Evolutionary conservation across 2,329 filamentous ascomycete genomes (phyloP), one percentile per base, ranked within the genome.

Genomic region (Beauveria varroae): DNA sequence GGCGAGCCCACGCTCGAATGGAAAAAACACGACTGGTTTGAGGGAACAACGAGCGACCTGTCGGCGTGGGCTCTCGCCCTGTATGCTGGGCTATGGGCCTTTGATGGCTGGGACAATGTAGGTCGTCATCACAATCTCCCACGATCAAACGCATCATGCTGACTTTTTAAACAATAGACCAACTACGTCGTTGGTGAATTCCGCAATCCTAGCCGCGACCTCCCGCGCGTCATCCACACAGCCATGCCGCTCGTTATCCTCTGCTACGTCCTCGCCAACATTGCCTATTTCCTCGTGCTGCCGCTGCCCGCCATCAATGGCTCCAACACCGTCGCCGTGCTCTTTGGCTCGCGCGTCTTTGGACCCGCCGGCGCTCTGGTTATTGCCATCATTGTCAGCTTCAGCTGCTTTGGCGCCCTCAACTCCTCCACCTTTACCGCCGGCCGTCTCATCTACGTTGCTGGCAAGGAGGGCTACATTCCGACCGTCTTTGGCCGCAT

Each of bases 151-250:
- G 34, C 10, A 37, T 30, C 43, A 22, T 52, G n/a, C n/a, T 65
- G 30, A 69, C 57, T 56, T 49, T 8, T 65, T 44, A 41, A 7
- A 41, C 50, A 24, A 10, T 65, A 95, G 91, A 96, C 93, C 64
- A 99, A 97, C 75, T 99, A 97, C 70, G 95, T 99, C 7, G 92
- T 96, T 0, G 95, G 93, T 68, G 95, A 99, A 75, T 98, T 99
- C 78, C 89, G 92, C 69, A 93, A 97, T 70, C 91, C 95, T 0
- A 84, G 84, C 53, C 87, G 92, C 65, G 95, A 99, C 72, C 86
- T 99, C 10, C 95, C 95, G 0, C 86, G 91, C 24, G 93, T 97
- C 28, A 96, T 99, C 62, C 95, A 99, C 76, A 96, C 93, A 0
- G 93, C 93, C 16, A 95, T 99, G 84, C 93, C 95, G 2, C 79